Evolutionary conservation across 169 alveolate species (phyloP).

Genomic region (Plasmodium ovale): DNA sequence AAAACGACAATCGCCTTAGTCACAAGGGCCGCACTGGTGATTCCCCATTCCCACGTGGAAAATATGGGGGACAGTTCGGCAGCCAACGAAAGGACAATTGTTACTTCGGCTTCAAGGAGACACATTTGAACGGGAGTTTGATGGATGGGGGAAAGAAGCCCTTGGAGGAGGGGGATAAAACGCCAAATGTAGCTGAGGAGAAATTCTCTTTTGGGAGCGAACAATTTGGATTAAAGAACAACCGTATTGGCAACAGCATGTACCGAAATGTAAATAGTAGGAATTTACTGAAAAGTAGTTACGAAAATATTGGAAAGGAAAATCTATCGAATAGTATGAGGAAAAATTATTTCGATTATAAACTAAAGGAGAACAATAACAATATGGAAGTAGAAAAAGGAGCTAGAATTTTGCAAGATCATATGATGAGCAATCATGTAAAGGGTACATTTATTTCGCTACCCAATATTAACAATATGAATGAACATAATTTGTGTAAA

Average conservation of each 20-base stretch:
- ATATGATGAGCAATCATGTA: not conserved
- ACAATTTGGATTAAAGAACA: not conserved
- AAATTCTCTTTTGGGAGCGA: no score
- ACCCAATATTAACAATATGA: conserved; percentile 8
- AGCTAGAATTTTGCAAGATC: not conserved
- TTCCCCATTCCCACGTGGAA: no score
- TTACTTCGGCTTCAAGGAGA: not conserved
- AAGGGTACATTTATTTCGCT: not conserved
- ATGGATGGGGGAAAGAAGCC: not conserved
- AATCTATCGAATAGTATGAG: not conserved
- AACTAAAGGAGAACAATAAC: conserved; percentile 10
- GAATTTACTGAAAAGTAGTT: not conserved
- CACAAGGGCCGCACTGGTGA: no score
- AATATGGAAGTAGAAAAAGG: not conserved
- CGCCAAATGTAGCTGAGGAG: no score
- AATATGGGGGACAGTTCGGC: no score
- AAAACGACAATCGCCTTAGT: no score
- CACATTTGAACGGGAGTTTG: not conserved
- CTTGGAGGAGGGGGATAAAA: no score
- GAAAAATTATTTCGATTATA: conserved; percentile 2
- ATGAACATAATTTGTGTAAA: not conserved
- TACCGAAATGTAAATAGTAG: not conserved
- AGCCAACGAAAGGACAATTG: no score
- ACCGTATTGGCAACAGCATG: not conserved
- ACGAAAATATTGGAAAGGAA: conserved; percentile 5